Evolutionary conservation across 441 rosid genomes (phyloP).

Genomic region (Brassica balearica): DNA sequence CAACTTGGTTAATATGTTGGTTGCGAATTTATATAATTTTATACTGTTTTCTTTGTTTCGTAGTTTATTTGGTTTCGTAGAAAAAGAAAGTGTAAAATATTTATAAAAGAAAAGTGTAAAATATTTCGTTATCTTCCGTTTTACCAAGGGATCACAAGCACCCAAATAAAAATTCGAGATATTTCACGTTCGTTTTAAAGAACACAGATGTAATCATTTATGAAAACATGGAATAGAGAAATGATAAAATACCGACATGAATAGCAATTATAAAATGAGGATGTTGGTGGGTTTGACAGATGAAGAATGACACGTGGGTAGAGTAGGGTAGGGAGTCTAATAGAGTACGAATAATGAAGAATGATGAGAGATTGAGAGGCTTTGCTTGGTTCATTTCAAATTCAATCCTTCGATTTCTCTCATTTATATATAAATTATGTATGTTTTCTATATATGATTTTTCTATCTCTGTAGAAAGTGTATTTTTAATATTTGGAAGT

Average conservation of each 20-base stretch:
- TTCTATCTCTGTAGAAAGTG: too few relatives aligned
- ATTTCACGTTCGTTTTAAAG: not conserved
- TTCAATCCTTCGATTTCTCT: not conserved
- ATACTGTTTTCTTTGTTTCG: not conserved
- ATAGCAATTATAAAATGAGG: constrained; percentile 21
- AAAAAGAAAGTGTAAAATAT: not conserved
- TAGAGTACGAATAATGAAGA: constrained; percentile 48
- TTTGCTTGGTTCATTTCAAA: constrained; percentile 38
- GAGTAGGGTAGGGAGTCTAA: constrained; percentile 38
- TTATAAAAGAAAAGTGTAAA: not conserved
- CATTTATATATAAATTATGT: too few relatives aligned
- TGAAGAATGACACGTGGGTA: constrained; percentile 43
- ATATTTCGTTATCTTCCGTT: not conserved
- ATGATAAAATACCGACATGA: constrained; percentile 40
- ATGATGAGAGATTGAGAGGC: constrained; percentile 35
- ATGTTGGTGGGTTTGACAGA: constrained; percentile 40
- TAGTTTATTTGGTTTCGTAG: not conserved
- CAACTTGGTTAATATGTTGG: not conserved
- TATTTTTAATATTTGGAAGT: too few relatives aligned
- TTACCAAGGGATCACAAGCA: not conserved
- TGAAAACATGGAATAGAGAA: not conserved
- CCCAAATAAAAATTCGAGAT: not conserved
- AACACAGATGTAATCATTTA: constrained; percentile 2
- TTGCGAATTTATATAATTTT: not conserved
- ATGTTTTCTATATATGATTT: too few relatives aligned